These are phyloP conservation scores for Huntiella abstrusa DNA, from an alignment of 2,329 filamentous ascomycete species.

Conservation along the genomic window DNA sequence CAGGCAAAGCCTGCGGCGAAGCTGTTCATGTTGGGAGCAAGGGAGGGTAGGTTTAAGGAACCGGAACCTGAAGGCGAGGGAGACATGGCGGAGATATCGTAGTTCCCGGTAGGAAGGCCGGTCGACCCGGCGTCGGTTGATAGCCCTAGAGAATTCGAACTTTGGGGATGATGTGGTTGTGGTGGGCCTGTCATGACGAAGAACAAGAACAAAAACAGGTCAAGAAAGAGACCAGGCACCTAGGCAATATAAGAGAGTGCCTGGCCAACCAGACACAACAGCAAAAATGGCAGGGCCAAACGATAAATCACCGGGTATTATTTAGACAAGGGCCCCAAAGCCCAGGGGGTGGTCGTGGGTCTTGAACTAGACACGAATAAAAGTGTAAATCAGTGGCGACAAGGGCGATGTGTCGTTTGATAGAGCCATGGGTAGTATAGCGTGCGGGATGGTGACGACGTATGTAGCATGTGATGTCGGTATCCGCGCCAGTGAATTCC, in stretches of 20 bases:
- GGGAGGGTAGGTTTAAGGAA: slow-evolving; percentile 83
- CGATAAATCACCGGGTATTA: no score
- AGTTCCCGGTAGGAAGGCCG: slow-evolving; percentile 71
- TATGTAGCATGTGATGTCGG: no score
- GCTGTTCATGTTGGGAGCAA: slow-evolving; percentile 72
- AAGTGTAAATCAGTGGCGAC: no score
- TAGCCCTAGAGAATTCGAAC: slow-evolving; percentile 51
- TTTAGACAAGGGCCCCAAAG: no score
- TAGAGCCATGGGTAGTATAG: no score
- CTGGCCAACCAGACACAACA: no score
- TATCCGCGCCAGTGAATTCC: no score
- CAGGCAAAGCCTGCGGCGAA: slow-evolving; percentile 74
- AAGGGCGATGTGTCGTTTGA: no score
- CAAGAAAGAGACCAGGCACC: neutral
- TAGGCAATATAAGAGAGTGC: neutral
- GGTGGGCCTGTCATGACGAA: slow-evolving; percentile 34
- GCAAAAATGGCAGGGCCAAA: no score
- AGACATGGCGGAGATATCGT: slow-evolving; percentile 94
- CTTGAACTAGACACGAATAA: no score
- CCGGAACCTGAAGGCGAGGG: slow-evolving; percentile 76
- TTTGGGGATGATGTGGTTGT: slow-evolving; percentile 74
- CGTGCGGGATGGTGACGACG: no score
- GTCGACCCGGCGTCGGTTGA: slow-evolving; percentile 19
- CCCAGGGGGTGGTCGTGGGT: no score
- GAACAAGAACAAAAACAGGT: neutral